Percentiles rank a stretch among this genome's conserved stretches.
phyloP scores from a whole-genome alignment of 768 basidiomycete species.

The Pisolithus sp. region DNA sequence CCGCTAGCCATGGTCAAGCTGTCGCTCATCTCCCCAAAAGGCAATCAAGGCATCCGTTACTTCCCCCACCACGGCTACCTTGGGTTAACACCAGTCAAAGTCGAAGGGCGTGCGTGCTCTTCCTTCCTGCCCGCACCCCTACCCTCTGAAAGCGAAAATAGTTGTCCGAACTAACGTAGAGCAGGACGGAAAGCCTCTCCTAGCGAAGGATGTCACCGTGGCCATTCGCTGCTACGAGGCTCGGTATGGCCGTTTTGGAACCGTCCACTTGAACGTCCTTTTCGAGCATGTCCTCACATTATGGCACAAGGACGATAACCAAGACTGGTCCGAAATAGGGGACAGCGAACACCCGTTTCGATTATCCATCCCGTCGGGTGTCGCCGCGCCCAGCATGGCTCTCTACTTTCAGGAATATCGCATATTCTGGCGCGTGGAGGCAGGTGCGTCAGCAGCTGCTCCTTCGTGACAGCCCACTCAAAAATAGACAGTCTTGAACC shows the following conservation, averaged over 20 bases:
- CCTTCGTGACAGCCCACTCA: neutral
- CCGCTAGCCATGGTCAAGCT: constrained; percentile 57
- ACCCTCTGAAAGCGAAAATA: constrained; percentile 21
- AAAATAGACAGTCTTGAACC: constrained; percentile 50
- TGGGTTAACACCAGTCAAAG: constrained; percentile 71
- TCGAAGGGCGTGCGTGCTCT: constrained; percentile 60
- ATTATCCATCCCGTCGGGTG: constrained; percentile 56
- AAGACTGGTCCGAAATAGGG: constrained; percentile 54
- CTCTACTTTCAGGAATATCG: constrained; percentile 68
- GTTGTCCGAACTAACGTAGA: constrained; percentile 69
- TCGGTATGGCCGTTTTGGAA: constrained; percentile 54
- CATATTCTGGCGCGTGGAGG: constrained; percentile 80
- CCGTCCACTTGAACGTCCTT: constrained; percentile 55
- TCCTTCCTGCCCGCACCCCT: constrained; percentile 3
- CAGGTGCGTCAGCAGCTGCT: constrained; percentile 42
- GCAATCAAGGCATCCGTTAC: constrained; percentile 61
- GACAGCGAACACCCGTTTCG: constrained; percentile 67
- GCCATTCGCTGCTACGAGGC: constrained; percentile 83
- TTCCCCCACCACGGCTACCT: constrained; percentile 77
- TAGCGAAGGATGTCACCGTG: constrained; percentile 60
- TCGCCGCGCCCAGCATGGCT: constrained; percentile 61
- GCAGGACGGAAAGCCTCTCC: constrained; percentile 61
- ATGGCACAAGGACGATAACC: constrained; percentile 59
- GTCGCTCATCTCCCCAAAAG: constrained; percentile 59
- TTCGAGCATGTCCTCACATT: constrained; percentile 61